Evolutionary conservation across 441 rosid species (phyloP).

Genomic region (Syzygium syzygioides): DNA sequence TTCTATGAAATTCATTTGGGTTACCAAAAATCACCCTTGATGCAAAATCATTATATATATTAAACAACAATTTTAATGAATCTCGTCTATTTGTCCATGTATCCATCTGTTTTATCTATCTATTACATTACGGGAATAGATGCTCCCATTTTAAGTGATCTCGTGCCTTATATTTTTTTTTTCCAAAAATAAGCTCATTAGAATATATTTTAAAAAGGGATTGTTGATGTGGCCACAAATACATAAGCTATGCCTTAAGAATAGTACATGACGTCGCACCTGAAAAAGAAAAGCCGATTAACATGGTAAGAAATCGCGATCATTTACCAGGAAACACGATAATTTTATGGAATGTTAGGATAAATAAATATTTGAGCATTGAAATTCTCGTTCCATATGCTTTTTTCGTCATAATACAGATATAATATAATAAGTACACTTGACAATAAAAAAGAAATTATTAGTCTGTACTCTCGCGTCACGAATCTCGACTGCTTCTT

Average conservation of each 20-base stretch:
- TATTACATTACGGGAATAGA: not conserved
- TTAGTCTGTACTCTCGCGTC: not conserved
- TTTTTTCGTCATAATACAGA: not conserved
- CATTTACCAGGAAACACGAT: not conserved
- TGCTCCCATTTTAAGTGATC: too few relatives aligned
- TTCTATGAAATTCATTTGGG: not conserved
- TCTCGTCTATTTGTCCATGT: not conserved
- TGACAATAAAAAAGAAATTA: not conserved
- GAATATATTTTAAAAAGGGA: too few relatives aligned
- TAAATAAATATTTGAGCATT: not conserved
- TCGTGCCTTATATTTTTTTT: too few relatives aligned
- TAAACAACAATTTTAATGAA: too few relatives aligned
- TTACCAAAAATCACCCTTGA: too few relatives aligned
- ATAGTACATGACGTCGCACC: too few relatives aligned
- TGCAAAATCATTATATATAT: too few relatives aligned
- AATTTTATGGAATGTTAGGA: not conserved
- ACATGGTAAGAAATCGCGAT: not conserved
- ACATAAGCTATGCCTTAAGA: too few relatives aligned
- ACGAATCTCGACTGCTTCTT: not conserved
- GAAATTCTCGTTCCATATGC: not conserved
- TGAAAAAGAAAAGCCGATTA: not conserved
- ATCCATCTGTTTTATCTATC: not conserved
- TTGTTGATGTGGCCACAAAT: too few relatives aligned
- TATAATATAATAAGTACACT: not conserved
- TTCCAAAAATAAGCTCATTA: too few relatives aligned